A percentile compares a stretch with the other conserved stretches of the same genome.
phyloP scores from a whole-genome alignment of 805 yeast species.

The Nakazawaea wyomingensis region DNA sequence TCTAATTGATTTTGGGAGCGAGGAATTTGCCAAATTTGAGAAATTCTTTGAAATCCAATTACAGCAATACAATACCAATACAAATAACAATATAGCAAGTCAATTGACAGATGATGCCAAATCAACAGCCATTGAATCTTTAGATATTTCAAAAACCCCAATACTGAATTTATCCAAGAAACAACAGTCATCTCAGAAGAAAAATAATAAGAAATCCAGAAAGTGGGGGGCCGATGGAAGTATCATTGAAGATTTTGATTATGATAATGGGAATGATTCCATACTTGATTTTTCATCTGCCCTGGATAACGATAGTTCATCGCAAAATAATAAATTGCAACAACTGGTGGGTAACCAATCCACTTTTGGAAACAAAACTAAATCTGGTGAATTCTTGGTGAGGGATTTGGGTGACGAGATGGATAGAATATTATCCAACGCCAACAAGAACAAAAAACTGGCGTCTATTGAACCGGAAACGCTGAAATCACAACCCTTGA shows the following conservation, averaged over 20 bases:
- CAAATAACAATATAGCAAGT: slow-evolving; percentile 7
- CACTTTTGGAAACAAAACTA: slow-evolving; percentile 36
- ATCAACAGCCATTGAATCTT: slow-evolving; percentile 3
- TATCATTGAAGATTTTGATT: slow-evolving; percentile 37
- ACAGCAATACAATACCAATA: slow-evolving; percentile 20
- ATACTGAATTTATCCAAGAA: neutral
- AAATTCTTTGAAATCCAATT: slow-evolving; percentile 36
- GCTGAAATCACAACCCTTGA: slow-evolving; percentile 37
- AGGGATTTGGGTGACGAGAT: slow-evolving; percentile 56
- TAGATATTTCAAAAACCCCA: neutral
- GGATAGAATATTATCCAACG: slow-evolving; percentile 30
- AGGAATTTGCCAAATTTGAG: slow-evolving; percentile 27
- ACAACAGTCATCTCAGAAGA: slow-evolving; percentile 12
- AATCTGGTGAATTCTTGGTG: slow-evolving; percentile 58
- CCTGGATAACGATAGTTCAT: slow-evolving; percentile 14
- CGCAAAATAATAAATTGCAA: slow-evolving; percentile 16
- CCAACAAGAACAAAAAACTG: slow-evolving; percentile 7
- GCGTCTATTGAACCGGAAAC: slow-evolving; percentile 11
- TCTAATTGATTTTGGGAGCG: slow-evolving; percentile 22
- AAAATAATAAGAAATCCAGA: slow-evolving; percentile 40
- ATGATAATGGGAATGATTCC: slow-evolving; percentile 26
- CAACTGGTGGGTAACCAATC: slow-evolving; percentile 34
- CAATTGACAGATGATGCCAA: no score
- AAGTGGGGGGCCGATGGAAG: slow-evolving; percentile 66
- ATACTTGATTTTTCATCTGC: slow-evolving; percentile 56